Evolutionary conservation across 148 eudicot genomes (phyloP), one percentile per base, ranked within the genome.

Genomic region (Cornus florida): DNA sequence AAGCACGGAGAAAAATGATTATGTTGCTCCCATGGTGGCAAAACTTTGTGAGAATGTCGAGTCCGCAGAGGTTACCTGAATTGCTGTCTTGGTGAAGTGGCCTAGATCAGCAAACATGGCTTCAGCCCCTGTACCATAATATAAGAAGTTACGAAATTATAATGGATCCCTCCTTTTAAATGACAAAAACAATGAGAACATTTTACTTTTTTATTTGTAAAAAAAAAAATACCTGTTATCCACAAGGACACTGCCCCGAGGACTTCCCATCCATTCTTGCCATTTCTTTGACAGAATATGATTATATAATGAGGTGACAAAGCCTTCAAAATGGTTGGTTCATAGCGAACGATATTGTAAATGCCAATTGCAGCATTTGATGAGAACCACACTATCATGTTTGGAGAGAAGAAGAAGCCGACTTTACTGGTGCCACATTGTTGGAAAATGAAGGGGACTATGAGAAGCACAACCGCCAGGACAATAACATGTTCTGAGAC

Each of bases 51-150:
- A n/a, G n/a, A n/a, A n/a, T n/a, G n/a, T n/a, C n/a, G n/a, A n/a
- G n/a, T n/a, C n/a, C n/a, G n/a, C n/a, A n/a, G n/a, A 86, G 84
- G 39, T 62, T 5, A 84, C 82, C 79, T 80, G 86, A 46, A 87
- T 84, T 39, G 90, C 74, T 33, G 74, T 72, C 46, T 71, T 73
- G 69, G 77, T 72, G 80, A 87, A 87, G 67, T 87, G 90, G 10
- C 87, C 90, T 23, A 87, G 59, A 76, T 87, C 90, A 43, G 90
- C 87, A 85, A 87, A 87, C 83, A 87, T 77, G 9, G 90, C 87
- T 70, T 87, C 90, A 48, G 87, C 86, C 10, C 90, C 90, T 82
- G 79, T 50, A n/a, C 23, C 72, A 62, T 62, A 19, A 62, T 62
- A 20, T 20, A 62, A 17, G 24, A 62, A 62, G 66, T 13, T 14